Evolutionary conservation across 192 early-diverging fungal species (phyloP).

Genomic region (Coemansia sp.): DNA sequence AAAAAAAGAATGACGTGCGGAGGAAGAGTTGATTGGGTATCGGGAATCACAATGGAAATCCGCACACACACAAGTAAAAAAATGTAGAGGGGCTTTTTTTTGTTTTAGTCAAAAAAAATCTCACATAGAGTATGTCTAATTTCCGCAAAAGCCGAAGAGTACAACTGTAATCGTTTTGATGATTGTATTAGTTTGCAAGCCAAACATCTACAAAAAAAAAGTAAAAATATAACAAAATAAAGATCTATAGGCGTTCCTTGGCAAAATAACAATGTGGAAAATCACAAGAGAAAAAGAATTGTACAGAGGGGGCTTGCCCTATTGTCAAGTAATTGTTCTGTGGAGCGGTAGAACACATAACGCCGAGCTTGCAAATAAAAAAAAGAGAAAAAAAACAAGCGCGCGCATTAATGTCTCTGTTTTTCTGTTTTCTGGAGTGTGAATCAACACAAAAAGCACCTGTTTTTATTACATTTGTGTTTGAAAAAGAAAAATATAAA

Average conservation of each 20-base stretch:
- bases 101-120: no score
- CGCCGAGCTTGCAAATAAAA: background rate
- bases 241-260: background rate
- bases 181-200: background rate
- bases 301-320: background rate
- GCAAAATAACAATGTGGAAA: background rate
- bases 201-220: background rate
- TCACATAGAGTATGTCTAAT: no score
- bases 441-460: no score
- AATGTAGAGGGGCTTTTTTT: background rate
- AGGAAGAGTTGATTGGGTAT: background rate
- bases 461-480: background rate
- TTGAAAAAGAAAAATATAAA: background rate
- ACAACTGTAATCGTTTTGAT: background rate
- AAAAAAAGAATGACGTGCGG: background rate
- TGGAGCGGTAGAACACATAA: background rate
- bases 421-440: no score
- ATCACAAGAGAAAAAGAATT: background rate
- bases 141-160: background rate
- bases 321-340: background rate
- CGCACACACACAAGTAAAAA: background rate
- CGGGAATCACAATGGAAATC: slow-evolving; percentile 1
- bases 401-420: background rate
- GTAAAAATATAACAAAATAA: background rate
- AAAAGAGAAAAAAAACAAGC: background rate